Base-by-base conservation (phyloP, 2,329 filamentous ascomycete genomes). In the Penicillium verrucosum region DNA sequence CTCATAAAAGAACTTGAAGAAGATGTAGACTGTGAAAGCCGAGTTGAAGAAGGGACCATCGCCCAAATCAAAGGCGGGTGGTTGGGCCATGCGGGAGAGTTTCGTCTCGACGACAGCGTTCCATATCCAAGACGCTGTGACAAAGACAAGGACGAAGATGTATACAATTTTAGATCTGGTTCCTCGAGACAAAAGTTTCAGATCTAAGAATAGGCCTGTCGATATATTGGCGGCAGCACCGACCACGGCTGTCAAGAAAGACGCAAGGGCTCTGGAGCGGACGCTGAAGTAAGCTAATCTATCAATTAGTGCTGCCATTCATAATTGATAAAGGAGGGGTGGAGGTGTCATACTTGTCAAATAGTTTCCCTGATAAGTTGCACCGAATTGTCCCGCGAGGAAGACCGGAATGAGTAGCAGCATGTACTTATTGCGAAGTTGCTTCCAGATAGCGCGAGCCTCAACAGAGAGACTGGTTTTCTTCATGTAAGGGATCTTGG, bases 1-100 rank as follows among this genome's bases (percentile, higher is more conserved):
- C 60, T 82, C 80, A 56, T 82, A 81, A 68, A 81, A 75, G 63
- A 82, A 80, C 70, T 79, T 68, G 59, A 81, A 76, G 1, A 81
- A 64, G 10, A 82, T 74, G 60, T 81, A 79, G 11, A 77, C 75
- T 0, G 77, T 77, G 42, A 81, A 82, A 0, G 76, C 78, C 1
- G 61, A 60, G 44, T 50, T 63, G 56, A 63, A 63, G 38, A 63
- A 62, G 12, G 47, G 21, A 11, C 61, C 61, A 32, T 60, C 61
- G 16, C 60, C 61, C 18, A 5, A 75, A 70, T 12, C 78, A 76
- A 51, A 82, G 80, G 1, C 75, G 73, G 1, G 77, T 70, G 3
- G 62, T 60, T 65, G n/a, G 58, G 70, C 78, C 79, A 81, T 67
- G 2, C 68, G 67, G 10, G 72, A 68, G 57, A 82, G 81, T n/a